phyloP scores from a whole-genome alignment of 2,329 filamentous ascomycete genomes.

The Gyromitra esculenta region DNA sequence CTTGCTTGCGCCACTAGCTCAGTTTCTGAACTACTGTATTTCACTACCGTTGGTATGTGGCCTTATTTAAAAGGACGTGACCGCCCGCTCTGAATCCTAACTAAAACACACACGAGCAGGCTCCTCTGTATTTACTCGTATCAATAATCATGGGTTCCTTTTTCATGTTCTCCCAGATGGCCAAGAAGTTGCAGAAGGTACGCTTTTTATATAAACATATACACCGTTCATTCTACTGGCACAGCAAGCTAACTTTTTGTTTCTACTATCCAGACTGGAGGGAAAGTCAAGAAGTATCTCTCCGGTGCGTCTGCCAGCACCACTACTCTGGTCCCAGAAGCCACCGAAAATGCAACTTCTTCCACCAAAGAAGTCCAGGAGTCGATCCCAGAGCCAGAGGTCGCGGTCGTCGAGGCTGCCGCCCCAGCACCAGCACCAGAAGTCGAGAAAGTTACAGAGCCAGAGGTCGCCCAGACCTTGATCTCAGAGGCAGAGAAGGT shows the following conservation, averaged over 20 bases:
- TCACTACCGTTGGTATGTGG: slow-evolving; percentile 49
- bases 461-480: not conserved
- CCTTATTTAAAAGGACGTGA: slow-evolving; percentile 41
- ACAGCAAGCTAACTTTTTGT: slow-evolving; percentile 28
- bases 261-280: slow-evolving; percentile 39
- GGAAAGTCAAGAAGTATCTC: slow-evolving; percentile 45
- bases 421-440: slow-evolving; percentile 11
- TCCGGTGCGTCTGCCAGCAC: slow-evolving; percentile 22
- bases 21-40: slow-evolving; percentile 43
- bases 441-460: slow-evolving; percentile 17
- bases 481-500: slow-evolving; percentile 3
- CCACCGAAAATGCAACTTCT: not conserved
- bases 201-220: slow-evolving; percentile 9
- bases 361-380: slow-evolving; percentile 19
- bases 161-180: slow-evolving; percentile 33
- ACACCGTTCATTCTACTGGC: not conserved
- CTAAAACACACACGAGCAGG: slow-evolving; percentile 42
- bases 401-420: not conserved
- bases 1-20: slow-evolving; percentile 41
- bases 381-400: slow-evolving; percentile 20
- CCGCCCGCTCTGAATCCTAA: slow-evolving; percentile 24
- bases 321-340: slow-evolving; percentile 13
- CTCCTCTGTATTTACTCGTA: slow-evolving; percentile 40
- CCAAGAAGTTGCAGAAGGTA: slow-evolving; percentile 48
- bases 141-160: slow-evolving; percentile 46